These are phyloP conservation scores for Mycosphaerelloides madeirae DNA, from an alignment of 2,329 filamentous ascomycete genomes.

Conservation along the genomic window DNA sequence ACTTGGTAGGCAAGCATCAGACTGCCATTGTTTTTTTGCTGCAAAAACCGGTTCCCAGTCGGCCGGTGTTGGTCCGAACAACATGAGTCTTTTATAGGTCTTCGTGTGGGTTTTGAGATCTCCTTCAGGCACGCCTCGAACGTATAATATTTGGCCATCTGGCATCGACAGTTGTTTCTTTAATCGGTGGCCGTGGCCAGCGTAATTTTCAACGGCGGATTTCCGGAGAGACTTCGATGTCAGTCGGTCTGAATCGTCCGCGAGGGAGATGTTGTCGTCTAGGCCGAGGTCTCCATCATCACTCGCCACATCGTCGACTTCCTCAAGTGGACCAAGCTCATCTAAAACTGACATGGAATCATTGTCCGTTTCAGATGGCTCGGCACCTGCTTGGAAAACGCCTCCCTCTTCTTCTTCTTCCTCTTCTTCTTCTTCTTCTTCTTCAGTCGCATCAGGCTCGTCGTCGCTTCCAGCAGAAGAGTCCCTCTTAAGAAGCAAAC, in stretches of 20 bases:
- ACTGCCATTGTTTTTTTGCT: constrained; percentile 49
- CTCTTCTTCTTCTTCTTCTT: constrained; percentile 24
- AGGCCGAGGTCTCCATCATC: constrained; percentile 36
- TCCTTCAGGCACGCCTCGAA: constrained; percentile 25
- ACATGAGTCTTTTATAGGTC: neutral
- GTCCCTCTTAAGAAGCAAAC: constrained; percentile 15
- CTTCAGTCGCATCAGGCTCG: neutral
- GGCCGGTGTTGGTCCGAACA: constrained; percentile 48
- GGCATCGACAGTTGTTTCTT: neutral
- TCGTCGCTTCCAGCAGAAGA: constrained; percentile 7
- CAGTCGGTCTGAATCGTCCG: constrained; percentile 3
- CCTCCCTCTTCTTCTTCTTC: constrained; percentile 18
- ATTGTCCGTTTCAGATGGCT: constrained; percentile 22
- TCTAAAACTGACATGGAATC: constrained; percentile 33
- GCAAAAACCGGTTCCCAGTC: constrained; percentile 47
- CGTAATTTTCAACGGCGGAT: no score
- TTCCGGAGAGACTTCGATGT: no score
- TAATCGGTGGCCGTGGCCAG: no score
- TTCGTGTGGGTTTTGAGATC: neutral
- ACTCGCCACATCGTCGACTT: constrained; percentile 29
- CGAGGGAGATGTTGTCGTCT: constrained; percentile 26
- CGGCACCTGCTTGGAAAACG: constrained; percentile 34
- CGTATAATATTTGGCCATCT: constrained; percentile 9
- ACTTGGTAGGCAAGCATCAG: constrained; percentile 50
- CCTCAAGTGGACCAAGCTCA: constrained; percentile 19